Evolutionary conservation across 768 basidiomycete species (phyloP).

Genomic region (Boletus reticulatus): DNA sequence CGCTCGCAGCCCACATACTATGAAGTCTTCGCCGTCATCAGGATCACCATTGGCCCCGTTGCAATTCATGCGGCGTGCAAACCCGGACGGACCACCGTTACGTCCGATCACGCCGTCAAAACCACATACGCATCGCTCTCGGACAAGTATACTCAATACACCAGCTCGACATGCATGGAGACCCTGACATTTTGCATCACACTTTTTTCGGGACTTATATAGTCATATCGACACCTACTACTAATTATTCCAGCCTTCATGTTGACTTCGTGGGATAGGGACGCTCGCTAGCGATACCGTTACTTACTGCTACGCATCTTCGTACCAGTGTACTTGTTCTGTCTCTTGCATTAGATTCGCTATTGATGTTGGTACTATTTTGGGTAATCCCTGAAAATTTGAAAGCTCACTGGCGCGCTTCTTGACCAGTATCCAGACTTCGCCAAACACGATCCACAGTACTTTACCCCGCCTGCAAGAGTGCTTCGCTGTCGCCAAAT

Average conservation of each 20-base stretch:
- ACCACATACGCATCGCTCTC: conserved; percentile 44
- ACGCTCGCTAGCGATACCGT: conserved; percentile 22
- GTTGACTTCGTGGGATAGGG: conserved; percentile 27
- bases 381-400: conserved; percentile 3
- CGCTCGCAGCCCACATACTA: conserved; percentile 44
- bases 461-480: not conserved
- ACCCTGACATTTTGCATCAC: conserved; percentile 42
- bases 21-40: conserved; percentile 53
- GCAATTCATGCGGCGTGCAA: conserved; percentile 83
- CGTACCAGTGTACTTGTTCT: conserved; percentile 26
- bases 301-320: conserved; percentile 20
- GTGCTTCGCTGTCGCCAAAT: conserved; percentile 32
- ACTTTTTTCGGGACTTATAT: conserved; percentile 18
- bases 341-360: conserved; percentile 20
- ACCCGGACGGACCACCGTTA: conserved; percentile 48
- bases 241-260: conserved; percentile 31
- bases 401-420: not conserved
- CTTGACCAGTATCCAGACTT: not conserved
- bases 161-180: conserved; percentile 62
- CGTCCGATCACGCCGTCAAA: conserved; percentile 70
- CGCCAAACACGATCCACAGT: not conserved
- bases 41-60: conserved; percentile 77
- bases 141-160: conserved; percentile 40
- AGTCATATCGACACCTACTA: conserved; percentile 12
- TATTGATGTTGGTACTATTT: conserved; percentile 5